Conservation (phyloP, 495 filamentous ascomycete species). For the Ascobolus immersus region DNA sequence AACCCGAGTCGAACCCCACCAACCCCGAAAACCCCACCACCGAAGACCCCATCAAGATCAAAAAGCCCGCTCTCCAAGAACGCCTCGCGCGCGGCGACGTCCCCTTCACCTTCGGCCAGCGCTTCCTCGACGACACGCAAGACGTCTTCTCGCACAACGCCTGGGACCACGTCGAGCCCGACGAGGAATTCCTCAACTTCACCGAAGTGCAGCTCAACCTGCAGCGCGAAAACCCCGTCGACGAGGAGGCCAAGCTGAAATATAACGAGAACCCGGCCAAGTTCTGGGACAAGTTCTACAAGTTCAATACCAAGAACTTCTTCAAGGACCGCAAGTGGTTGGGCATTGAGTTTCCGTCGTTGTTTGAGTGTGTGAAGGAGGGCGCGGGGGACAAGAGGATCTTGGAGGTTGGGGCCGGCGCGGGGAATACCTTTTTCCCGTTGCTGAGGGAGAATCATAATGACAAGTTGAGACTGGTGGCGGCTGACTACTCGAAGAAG, state of each 20-base stretch:
- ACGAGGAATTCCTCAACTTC: slow-evolving; percentile 57
- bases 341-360: slow-evolving; percentile 72
- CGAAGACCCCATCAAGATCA: no score
- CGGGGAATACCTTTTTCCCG: slow-evolving; percentile 88
- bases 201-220: slow-evolving; percentile 53
- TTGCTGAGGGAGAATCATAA: slow-evolving; percentile 62
- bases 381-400: slow-evolving; percentile 35
- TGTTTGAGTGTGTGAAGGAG: slow-evolving; percentile 39
- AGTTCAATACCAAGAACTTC: slow-evolving; percentile 82
- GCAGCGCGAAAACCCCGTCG: slow-evolving; percentile 61
- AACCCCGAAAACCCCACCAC: no score
- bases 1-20: no score
- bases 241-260: slow-evolving; percentile 56
- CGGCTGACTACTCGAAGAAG: slow-evolving; percentile 78
- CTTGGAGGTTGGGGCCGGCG: slow-evolving; percentile 81
- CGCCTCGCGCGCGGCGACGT: no score
- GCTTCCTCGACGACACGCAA: slow-evolving; percentile 53
- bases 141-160: slow-evolving; percentile 90
- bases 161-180: slow-evolving; percentile 89
- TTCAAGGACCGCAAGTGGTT: slow-evolving; percentile 98
- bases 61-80: no score
- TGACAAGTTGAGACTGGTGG: slow-evolving; percentile 49
- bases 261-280: slow-evolving; percentile 70
- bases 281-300: slow-evolving; percentile 94
- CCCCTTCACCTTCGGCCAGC: slow-evolving; percentile 87